Percentiles rank a stretch among this genome's conserved stretches.
Evolutionary conservation across 495 filamentous ascomycete species (phyloP).

Genomic region (Aspergillus mulundensis): DNA sequence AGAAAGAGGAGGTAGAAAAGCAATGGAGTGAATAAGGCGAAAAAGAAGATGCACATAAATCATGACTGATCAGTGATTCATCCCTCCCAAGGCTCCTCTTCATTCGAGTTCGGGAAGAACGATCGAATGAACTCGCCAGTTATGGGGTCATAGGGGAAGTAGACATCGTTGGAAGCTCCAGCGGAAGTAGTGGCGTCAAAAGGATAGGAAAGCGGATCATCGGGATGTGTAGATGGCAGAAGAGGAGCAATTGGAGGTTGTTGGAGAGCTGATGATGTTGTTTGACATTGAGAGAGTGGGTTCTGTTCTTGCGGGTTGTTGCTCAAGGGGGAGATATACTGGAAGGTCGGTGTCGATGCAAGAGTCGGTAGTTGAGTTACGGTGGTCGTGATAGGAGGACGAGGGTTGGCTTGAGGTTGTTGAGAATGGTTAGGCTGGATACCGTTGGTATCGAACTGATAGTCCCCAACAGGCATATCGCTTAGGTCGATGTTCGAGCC

Average conservation of each 20-base stretch:
- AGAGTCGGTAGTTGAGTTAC: background rate
- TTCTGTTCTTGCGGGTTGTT: background rate
- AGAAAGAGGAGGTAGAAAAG: background rate
- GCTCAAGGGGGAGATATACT: slow-evolving; percentile 2
- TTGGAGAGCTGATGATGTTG: background rate
- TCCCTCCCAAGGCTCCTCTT: slow-evolving; percentile 21
- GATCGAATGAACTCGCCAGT: slow-evolving; percentile 43
- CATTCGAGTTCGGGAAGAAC: slow-evolving; percentile 36
- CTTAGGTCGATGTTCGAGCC: slow-evolving; percentile 39
- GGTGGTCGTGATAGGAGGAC: background rate
- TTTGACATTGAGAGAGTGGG: background rate
- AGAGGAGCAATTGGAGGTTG: background rate
- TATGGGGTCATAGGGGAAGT: slow-evolving; percentile 47
- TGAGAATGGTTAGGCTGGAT: background rate
- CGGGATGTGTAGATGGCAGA: background rate
- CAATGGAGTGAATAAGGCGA: background rate
- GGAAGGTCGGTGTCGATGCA: background rate
- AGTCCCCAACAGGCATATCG: slow-evolving; percentile 33
- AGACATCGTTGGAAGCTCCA: slow-evolving; percentile 19
- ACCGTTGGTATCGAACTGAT: slow-evolving; percentile 9
- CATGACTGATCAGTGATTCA: background rate
- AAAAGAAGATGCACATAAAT: background rate
- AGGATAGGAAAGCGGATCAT: background rate
- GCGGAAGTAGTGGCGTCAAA: slow-evolving; percentile 12
- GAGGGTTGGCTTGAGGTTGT: background rate